phyloP scores from a whole-genome alignment of 2,329 filamentous ascomycete genomes.

The Chaetomium globosum region DNA sequence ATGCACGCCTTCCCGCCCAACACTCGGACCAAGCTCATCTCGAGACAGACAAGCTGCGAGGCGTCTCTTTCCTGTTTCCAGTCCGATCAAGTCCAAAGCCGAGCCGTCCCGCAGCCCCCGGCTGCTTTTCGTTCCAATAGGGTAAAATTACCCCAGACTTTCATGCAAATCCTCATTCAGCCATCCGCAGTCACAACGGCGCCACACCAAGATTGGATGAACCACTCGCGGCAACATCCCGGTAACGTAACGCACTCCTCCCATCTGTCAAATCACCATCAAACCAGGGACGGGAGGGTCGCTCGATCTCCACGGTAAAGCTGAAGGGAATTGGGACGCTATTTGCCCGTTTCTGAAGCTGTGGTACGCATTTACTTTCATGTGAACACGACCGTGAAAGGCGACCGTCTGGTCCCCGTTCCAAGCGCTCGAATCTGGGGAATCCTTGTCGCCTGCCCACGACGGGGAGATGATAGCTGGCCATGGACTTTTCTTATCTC shows the following conservation, averaged over 20 bases:
- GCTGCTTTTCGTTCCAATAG: not conserved
- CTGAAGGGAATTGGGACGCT: not conserved
- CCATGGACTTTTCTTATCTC: conserved; percentile 10
- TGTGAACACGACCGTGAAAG: not conserved
- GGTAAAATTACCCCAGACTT: conserved; percentile 21
- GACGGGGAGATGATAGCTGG: not conserved
- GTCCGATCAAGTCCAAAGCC: conserved; percentile 26
- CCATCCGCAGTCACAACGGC: conserved; percentile 11
- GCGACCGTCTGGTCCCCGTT: conserved; percentile 13
- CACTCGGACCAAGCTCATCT: not conserved
- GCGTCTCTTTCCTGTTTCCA: not conserved
- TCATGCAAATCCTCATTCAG: conserved; percentile 12
- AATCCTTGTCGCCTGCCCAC: conserved; percentile 24
- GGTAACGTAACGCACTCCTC: conserved; percentile 30
- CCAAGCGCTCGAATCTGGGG: conserved; percentile 27
- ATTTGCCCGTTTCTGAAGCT: conserved; percentile 1
- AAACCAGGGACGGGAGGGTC: conserved; percentile 23
- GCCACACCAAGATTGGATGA: conserved; percentile 30
- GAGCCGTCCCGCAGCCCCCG: conserved; percentile 33
- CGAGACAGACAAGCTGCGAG: not conserved
- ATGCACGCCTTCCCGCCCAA: conserved; percentile 13
- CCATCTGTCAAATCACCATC: conserved; percentile 28
- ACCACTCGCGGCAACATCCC: conserved; percentile 26
- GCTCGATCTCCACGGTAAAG: not conserved
- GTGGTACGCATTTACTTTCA: not conserved